Conservation (phyloP, 2,329 filamentous ascomycete species). For the Chaetomiaceae sp. region DNA sequence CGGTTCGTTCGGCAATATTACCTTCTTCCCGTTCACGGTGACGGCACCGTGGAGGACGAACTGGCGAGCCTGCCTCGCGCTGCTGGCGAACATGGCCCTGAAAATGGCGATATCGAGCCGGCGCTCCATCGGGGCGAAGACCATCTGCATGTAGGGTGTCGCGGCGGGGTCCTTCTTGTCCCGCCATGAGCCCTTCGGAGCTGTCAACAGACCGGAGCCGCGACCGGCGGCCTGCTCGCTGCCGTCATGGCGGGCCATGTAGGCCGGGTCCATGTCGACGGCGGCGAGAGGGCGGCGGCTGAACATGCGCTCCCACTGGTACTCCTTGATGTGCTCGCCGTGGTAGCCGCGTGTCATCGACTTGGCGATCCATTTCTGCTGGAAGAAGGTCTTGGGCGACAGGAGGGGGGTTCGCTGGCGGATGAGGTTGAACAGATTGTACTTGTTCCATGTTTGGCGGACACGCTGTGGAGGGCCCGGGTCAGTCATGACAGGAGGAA, state of each 20-base stretch:
- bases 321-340: constrained; percentile 89
- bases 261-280: constrained; percentile 75
- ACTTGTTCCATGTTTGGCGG: constrained; percentile 95
- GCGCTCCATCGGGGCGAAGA: constrained; percentile 85
- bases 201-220: constrained; percentile 62
- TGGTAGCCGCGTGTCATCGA: constrained; percentile 80
- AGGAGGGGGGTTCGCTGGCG: constrained; percentile 46
- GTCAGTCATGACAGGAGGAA: constrained; percentile 7
- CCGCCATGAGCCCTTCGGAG: constrained; percentile 19
- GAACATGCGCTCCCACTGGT: constrained; percentile 94
- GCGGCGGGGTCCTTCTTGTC: constrained; percentile 34
- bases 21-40: constrained; percentile 94
- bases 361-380: constrained; percentile 97
- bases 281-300: constrained; percentile 74
- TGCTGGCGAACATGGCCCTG: constrained; percentile 89
- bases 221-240: constrained; percentile 78
- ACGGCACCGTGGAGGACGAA: constrained; percentile 92
- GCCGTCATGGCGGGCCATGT: constrained; percentile 78
- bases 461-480: constrained; percentile 61
- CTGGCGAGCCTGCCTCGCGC: constrained; percentile 85
- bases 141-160: constrained; percentile 95
- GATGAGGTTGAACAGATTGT: constrained; percentile 86
- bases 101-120: constrained; percentile 93
- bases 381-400: constrained; percentile 71
- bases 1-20: constrained; percentile 36